These are phyloP conservation scores for Papiliotrema terrestris DNA, from an alignment of 1,284 basidiomycete genomes.

Conservation along the genomic window DNA sequence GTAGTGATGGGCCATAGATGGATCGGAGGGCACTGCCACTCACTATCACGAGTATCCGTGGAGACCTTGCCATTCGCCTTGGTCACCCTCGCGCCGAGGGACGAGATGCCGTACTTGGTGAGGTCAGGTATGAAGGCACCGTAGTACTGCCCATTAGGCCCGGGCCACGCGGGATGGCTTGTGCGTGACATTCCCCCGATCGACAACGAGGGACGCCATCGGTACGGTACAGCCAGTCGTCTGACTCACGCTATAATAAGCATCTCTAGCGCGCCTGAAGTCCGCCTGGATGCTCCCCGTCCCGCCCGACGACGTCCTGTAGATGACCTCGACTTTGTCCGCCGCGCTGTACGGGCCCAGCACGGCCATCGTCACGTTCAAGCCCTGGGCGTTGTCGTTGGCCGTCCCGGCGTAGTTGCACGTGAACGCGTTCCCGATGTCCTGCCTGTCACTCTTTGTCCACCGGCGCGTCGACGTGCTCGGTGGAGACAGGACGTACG, in stretches of 20 bases:
- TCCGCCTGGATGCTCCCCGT: neutral
- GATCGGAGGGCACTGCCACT: neutral
- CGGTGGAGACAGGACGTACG: neutral
- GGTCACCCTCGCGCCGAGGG: neutral
- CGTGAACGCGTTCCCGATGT: neutral
- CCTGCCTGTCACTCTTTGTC: neutral
- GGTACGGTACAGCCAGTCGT: neutral
- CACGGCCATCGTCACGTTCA: constrained; percentile 1
- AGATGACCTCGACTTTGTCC: neutral
- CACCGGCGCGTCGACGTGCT: too few relatives aligned
- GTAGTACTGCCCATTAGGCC: neutral
- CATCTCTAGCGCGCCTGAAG: neutral
- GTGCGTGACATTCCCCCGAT: too few relatives aligned
- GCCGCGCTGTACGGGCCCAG: neutral
- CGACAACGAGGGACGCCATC: too few relatives aligned
- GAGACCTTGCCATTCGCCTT: neutral
- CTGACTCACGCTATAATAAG: neutral
- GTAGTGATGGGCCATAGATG: neutral
- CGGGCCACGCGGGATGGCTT: too few relatives aligned
- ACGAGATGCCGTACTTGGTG: neutral
- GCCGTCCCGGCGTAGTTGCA: neutral
- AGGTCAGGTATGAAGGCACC: neutral
- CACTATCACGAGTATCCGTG: neutral
- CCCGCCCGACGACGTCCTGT: neutral
- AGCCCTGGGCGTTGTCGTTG: neutral